Percentiles rank a stretch among this genome's conserved stretches.
phyloP scores from a whole-genome alignment of 2,329 filamentous ascomycete species.

The Paracoccidioides lutzii region DNA sequence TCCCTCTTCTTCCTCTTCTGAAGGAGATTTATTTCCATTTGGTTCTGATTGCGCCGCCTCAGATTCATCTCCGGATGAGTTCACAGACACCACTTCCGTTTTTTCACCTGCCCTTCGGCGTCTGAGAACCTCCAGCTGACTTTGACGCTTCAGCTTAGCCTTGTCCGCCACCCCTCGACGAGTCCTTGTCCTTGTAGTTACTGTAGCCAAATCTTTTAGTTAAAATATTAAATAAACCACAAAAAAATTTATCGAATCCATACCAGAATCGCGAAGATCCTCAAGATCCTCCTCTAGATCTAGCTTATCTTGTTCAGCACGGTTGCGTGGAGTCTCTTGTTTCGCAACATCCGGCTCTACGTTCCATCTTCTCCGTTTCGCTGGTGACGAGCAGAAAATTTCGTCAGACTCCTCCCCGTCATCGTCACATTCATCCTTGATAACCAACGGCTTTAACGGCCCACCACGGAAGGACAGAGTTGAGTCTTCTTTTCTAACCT shows the following conservation, averaged over 20 bases:
- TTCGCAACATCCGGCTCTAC: constrained; percentile 5
- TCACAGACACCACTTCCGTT: constrained; percentile 11
- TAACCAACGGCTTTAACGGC: constrained; percentile 9
- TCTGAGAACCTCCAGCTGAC: constrained; percentile 31
- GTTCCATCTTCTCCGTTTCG: constrained; percentile 4
- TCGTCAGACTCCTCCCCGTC: constrained; percentile 32
- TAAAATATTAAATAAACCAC: neutral
- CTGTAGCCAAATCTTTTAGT: constrained; percentile 15
- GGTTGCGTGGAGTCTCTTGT: constrained; percentile 15
- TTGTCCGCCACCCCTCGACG: constrained; percentile 29
- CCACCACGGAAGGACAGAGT: neutral
- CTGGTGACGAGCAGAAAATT: constrained; percentile 12
- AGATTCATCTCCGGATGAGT: constrained; percentile 14
- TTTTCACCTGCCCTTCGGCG: constrained; percentile 30
- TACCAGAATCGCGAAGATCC: constrained; percentile 34
- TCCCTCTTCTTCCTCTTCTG: constrained; percentile 6
- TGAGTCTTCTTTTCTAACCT: neutral
- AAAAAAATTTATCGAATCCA: neutral
- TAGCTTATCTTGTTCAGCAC: constrained; percentile 22
- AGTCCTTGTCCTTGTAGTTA: constrained; percentile 28
- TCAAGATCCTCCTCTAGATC: constrained; percentile 35
- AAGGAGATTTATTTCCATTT: neutral
- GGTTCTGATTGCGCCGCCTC: constrained; percentile 10
- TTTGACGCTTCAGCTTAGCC: constrained; percentile 25
- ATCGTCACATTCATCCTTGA: constrained; percentile 25